phyloP scores from a whole-genome alignment of 345 rosid genomes.

The Kernera saxatilis region DNA sequence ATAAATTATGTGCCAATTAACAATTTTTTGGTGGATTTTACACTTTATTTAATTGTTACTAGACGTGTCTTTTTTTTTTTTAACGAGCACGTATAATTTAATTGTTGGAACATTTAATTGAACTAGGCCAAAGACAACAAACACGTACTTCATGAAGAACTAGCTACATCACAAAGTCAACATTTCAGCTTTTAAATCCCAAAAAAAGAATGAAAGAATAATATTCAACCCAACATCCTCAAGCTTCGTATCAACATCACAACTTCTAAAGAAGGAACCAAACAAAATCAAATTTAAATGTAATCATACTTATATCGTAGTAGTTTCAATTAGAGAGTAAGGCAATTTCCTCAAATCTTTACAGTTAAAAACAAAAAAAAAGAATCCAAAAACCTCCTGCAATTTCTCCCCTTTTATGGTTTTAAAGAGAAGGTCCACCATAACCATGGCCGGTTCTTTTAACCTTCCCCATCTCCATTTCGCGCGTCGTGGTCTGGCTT shows the following conservation, averaged over 20 bases:
- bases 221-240: constrained; percentile 3
- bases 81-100: no score
- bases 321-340: constrained; percentile 22
- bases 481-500: constrained; percentile 48
- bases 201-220: constrained; percentile 21
- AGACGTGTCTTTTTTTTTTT: no score
- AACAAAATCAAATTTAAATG: not conserved
- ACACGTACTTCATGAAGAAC: not conserved
- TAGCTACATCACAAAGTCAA: not conserved
- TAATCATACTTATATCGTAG: constrained; percentile 6
- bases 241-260: constrained; percentile 2
- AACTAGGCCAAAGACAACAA: not conserved
- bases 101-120: not conserved
- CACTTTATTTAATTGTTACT: no score
- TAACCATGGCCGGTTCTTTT: constrained; percentile 45
- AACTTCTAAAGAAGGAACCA: not conserved
- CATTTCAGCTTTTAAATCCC: not conserved
- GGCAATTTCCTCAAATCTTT: constrained; percentile 28
- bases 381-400: not conserved
- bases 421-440: constrained; percentile 37
- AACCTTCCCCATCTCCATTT: constrained; percentile 65
- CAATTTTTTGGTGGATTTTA: no score
- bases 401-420: not conserved
- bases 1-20: no score
- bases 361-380: constrained; percentile 12